Evolutionary conservation across 331 rosid genomes (phyloP).

Genomic region (Ulmus americana): DNA sequence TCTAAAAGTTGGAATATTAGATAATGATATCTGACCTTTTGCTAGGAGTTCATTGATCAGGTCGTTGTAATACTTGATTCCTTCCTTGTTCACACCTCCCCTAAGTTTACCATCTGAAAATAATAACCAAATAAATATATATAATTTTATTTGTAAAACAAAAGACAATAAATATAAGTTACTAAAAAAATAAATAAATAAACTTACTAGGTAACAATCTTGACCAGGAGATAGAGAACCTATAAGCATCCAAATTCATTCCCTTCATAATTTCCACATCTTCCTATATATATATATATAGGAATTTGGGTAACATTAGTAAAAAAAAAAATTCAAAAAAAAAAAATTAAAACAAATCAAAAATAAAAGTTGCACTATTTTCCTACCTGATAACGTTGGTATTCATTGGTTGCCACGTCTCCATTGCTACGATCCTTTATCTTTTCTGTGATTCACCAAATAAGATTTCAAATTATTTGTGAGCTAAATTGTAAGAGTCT

Average conservation of each 20-base stretch:
- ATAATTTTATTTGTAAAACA: not conserved
- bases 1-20: not conserved
- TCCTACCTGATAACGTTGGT: slow-evolving; percentile 55
- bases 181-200: not conserved
- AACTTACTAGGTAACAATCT: slow-evolving; percentile 53
- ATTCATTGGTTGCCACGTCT: slow-evolving; percentile 53
- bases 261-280: slow-evolving; percentile 44
- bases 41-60: slow-evolving; percentile 40
- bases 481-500: too few species aligned
- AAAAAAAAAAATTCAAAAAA: too few species aligned
- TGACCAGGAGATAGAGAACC: slow-evolving; percentile 64
- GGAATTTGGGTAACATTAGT: too few species aligned
- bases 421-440: slow-evolving; percentile 51
- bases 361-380: not conserved
- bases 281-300: slow-evolving; percentile 31
- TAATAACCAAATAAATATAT: not conserved
- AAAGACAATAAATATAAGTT: too few species aligned
- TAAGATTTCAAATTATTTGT: too few species aligned
- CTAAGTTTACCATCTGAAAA: slow-evolving; percentile 49
- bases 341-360: too few species aligned
- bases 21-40: slow-evolving; percentile 10
- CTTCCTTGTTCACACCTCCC: slow-evolving; percentile 34
- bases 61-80: slow-evolving; percentile 31
- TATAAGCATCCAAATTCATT: slow-evolving; percentile 47
- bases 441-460: slow-evolving; percentile 28